Conservation (phyloP, 225 moss, liverwort and hornwort species). For the Bryoerythrophyllum caledonicum region DNA sequence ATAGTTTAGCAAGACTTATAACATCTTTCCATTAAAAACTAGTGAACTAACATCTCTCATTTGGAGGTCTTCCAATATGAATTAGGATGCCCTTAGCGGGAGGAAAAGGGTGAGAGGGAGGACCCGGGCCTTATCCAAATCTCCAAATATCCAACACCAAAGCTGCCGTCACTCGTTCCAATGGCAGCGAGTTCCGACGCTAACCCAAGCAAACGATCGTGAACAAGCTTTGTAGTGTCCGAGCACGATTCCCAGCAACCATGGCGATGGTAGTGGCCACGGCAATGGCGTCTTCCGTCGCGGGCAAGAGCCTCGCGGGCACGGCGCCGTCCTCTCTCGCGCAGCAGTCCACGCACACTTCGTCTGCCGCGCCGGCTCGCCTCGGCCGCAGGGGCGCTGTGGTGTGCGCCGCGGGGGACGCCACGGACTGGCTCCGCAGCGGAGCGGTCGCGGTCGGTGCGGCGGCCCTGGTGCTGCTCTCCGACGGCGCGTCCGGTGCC, state of each 20-base stretch:
- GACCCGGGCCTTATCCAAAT: background rate
- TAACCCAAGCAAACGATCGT: background rate
- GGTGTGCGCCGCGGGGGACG: constrained; percentile 19
- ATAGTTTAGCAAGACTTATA: no score
- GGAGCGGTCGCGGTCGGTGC: constrained; percentile 54
- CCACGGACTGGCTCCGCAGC: constrained; percentile 34
- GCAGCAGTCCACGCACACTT: background rate
- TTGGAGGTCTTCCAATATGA: no score
- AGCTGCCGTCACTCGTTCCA: background rate
- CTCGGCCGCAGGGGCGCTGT: constrained; percentile 8
- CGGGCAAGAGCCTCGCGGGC: constrained; percentile 1
- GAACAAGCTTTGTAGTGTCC: background rate
- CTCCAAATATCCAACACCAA: background rate
- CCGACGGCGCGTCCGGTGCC: constrained; percentile 14
- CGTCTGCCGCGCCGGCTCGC: background rate
- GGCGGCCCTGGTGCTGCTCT: constrained; percentile 45
- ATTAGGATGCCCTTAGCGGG: no score
- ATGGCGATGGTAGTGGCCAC: constrained; percentile 38
- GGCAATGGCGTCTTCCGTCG: constrained; percentile 14
- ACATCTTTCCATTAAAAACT: no score
- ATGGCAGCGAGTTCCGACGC: background rate
- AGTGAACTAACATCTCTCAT: no score
- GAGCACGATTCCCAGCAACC: background rate
- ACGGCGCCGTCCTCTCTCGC: background rate
- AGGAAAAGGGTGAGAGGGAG: background rate